Percentiles rank a stretch among this genome's conserved stretches.
These are phyloP conservation scores for Zanthoxylum bungeanum DNA, from an alignment of 345 rosid genomes.

Conservation along the genomic window DNA sequence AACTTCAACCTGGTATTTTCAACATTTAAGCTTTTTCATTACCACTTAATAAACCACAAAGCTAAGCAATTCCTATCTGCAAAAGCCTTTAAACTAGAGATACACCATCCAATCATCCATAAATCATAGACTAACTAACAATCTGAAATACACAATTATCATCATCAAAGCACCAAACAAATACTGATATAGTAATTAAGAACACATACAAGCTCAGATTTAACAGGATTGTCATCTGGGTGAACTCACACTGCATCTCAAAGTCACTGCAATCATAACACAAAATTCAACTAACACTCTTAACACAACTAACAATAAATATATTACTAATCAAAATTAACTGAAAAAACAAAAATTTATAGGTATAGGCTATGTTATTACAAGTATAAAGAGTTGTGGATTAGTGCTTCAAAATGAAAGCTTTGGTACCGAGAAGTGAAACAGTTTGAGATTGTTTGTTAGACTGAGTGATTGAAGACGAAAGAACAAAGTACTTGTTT, in stretches of 20 bases:
- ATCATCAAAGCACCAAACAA: not conserved
- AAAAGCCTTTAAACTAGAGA: not conserved
- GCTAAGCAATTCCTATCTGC: not conserved
- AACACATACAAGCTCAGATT: constrained; percentile 77
- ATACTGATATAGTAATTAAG: not conserved
- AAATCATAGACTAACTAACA: not conserved
- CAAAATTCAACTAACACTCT: not conserved
- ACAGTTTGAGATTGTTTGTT: no score
- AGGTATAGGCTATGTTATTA: no score
- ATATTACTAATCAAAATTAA: not conserved
- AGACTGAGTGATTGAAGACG: not conserved
- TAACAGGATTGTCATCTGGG: constrained; percentile 81
- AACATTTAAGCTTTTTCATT: not conserved
- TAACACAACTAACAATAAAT: not conserved
- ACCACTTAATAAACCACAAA: not conserved
- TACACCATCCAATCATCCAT: not conserved
- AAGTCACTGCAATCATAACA: constrained; percentile 51
- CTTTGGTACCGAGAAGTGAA: not conserved
- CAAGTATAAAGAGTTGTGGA: constrained; percentile 59
- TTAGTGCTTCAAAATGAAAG: not conserved
- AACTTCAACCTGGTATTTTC: not conserved
- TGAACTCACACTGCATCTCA: constrained; percentile 76
- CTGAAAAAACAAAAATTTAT: no score
- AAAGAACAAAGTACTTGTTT: no score
- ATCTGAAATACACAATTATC: not conserved